Conservation (phyloP, 2,329 filamentous ascomycete genomes). For the Xylariaceae sp. region DNA sequence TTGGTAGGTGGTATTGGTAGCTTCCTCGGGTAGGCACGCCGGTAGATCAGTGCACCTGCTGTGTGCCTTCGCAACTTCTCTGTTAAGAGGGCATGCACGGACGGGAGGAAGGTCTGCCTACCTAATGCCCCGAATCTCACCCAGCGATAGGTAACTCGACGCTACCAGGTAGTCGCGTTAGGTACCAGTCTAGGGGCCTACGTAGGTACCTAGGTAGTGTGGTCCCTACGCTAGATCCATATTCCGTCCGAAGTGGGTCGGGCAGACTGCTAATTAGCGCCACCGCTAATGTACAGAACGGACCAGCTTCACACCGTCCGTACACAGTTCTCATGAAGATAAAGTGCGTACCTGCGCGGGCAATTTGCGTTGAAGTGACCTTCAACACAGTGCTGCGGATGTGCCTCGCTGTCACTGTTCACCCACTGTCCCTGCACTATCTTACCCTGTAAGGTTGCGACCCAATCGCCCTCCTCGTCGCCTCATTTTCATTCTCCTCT, state of each 20-base stretch:
- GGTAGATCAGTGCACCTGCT: no score
- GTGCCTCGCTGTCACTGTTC: slow-evolving; percentile 1
- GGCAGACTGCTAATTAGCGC: not conserved
- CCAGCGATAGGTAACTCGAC: no score
- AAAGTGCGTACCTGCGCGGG: not conserved
- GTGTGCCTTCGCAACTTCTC: no score
- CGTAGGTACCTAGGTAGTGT: no score
- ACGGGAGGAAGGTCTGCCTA: no score
- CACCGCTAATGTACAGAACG: not conserved
- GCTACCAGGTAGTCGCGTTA: no score
- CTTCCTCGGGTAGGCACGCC: no score
- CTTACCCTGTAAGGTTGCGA: slow-evolving; percentile 6
- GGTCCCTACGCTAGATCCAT: no score
- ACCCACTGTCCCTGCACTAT: not conserved
- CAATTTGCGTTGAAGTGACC: not conserved
- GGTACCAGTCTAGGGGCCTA: no score
- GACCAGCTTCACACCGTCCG: not conserved
- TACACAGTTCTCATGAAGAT: not conserved
- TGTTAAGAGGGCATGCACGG: no score
- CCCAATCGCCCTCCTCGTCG: slow-evolving; percentile 18
- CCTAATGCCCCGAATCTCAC: no score
- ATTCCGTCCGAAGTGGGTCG: not conserved
- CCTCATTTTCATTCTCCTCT: slow-evolving; percentile 14
- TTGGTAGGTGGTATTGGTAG: no score
- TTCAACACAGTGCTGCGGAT: not conserved